Evolutionary conservation across 495 filamentous ascomycete genomes (phyloP), one percentile per base, ranked within the genome.

Genomic region (Hyaloscypha hepaticicola): DNA sequence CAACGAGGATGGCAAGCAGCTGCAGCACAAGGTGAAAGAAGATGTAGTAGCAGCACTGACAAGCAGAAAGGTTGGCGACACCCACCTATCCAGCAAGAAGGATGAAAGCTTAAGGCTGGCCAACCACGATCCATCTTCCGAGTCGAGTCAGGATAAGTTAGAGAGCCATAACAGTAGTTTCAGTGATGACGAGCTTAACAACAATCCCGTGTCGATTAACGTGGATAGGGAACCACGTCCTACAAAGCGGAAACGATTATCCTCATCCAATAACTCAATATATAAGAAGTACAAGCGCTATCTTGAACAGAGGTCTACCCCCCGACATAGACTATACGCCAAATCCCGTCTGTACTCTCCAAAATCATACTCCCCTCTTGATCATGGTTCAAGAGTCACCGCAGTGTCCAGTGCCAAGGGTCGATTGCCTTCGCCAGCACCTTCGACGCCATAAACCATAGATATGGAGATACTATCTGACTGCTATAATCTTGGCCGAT

Each of bases 211-310:
- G 12, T 64, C 53, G 53, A 29, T 29, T 19, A 31, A 64, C 1
- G 25, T 29, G 1, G 38, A 64, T 57, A 58, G 25, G 53, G 52
- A 64, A 64, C 53, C 53, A 64, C 33, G 53, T 64, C 64, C 58
- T 66, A 25, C 51, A 45, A 66, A 66, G 64, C 59, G 58, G 56
- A 65, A 65, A 65, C 63, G 49, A 56, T 33, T 24, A 33, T 60
- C 63, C 57, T 67, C 28, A 62, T 67, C 51, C n/a, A 50, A 62
- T 29, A 58, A 59, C 59, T 57, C 49, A 66, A 66, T 61, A 66
- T 26, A 66, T 28, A 55, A 56, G 49, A 66, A 67, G 58, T 52
- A 27, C 53, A 67, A 63, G 65, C 58, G 45, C 50, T 27, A 58
- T 67, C 57, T 60, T 66, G 16, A 58, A 12, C 45, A 65, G 28